Evolutionary conservation across 2,329 filamentous ascomycete species (phyloP).

Genomic region (Graphilbum sp.): DNA sequence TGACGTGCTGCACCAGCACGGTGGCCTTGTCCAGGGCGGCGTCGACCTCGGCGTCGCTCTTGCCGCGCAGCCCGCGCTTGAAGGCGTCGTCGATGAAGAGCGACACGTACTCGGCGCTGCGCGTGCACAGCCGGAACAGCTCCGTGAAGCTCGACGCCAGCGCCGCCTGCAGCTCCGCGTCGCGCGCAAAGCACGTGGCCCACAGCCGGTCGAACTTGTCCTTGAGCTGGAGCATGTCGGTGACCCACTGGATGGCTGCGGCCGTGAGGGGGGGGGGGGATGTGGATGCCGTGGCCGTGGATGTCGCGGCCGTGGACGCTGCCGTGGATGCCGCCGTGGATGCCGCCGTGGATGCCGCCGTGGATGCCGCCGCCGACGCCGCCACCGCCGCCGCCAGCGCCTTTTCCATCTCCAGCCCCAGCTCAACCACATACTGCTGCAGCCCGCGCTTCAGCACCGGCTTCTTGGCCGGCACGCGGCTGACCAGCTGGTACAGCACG

Average conservation of each 20-base stretch:
- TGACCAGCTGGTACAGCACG: slow-evolving; percentile 67
- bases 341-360: slow-evolving; percentile 21
- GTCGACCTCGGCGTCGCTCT: slow-evolving; percentile 79
- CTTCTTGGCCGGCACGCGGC: slow-evolving; percentile 62
- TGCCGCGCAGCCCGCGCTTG: slow-evolving; percentile 84
- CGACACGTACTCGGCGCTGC: slow-evolving; percentile 83
- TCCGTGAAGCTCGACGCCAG: slow-evolving; percentile 77
- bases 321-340: slow-evolving; percentile 9
- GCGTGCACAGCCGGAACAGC: slow-evolving; percentile 80
- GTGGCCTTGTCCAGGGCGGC: slow-evolving; percentile 77
- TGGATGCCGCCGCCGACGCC: slow-evolving; percentile 18
- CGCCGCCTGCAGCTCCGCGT: slow-evolving; percentile 64
- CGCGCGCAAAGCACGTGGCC: slow-evolving; percentile 53
- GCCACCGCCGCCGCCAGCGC: slow-evolving; percentile 39
- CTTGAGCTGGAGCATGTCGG: slow-evolving; percentile 73
- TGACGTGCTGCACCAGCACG: slow-evolving; percentile 69
- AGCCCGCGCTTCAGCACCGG: slow-evolving; percentile 52
- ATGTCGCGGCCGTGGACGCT: slow-evolving; percentile 11
- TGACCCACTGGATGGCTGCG: slow-evolving; percentile 87
- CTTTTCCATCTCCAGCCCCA: slow-evolving; percentile 73
- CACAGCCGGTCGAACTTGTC: slow-evolving; percentile 78
- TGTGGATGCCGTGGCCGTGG: background rate
- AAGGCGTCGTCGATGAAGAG: slow-evolving; percentile 95
- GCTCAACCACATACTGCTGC: slow-evolving; percentile 57
- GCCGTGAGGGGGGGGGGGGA: slow-evolving; percentile 34